phyloP scores from a whole-genome alignment of 2,329 filamentous ascomycete genomes.

The Ophiostoma novo-ulmi region DNA sequence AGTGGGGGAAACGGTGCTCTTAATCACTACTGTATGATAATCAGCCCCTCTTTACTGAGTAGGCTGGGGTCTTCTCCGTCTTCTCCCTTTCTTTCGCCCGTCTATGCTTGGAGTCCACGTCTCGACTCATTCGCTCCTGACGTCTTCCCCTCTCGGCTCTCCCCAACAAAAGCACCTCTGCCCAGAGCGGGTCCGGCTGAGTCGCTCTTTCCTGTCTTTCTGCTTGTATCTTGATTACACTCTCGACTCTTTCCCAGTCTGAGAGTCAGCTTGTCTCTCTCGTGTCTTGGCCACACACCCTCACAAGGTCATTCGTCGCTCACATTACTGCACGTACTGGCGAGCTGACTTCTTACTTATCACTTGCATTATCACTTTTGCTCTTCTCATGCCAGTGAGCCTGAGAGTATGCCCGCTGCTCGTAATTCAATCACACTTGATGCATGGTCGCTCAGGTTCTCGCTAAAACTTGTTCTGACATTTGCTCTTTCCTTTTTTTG shows the following conservation, averaged over 20 bases:
- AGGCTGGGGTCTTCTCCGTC: not conserved
- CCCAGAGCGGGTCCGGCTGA: constrained; percentile 12
- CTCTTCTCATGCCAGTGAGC: not conserved
- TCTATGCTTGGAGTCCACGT: not conserved
- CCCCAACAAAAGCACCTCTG: constrained; percentile 10
- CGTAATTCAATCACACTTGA: not conserved
- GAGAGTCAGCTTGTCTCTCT: not conserved
- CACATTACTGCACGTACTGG: not conserved
- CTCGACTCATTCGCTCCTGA: not conserved
- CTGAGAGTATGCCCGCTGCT: not conserved
- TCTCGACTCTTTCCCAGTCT: not conserved
- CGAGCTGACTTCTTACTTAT: not conserved
- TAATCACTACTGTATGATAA: not conserved
- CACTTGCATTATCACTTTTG: not conserved
- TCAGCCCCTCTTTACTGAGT: constrained; percentile 9
- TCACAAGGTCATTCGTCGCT: constrained; percentile 7
- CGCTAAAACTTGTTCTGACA: not conserved
- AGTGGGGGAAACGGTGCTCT: not conserved
- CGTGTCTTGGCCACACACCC: not conserved
- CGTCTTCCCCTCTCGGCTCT: not conserved
- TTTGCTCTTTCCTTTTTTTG: too few relatives aligned
- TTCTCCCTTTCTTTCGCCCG: not conserved
- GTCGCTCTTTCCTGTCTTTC: not conserved
- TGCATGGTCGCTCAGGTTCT: not conserved
- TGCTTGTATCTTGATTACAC: not conserved